These are phyloP conservation scores for Colletotrichum musae DNA, from an alignment of 2,329 filamentous ascomycete genomes.

Conservation along the genomic window DNA sequence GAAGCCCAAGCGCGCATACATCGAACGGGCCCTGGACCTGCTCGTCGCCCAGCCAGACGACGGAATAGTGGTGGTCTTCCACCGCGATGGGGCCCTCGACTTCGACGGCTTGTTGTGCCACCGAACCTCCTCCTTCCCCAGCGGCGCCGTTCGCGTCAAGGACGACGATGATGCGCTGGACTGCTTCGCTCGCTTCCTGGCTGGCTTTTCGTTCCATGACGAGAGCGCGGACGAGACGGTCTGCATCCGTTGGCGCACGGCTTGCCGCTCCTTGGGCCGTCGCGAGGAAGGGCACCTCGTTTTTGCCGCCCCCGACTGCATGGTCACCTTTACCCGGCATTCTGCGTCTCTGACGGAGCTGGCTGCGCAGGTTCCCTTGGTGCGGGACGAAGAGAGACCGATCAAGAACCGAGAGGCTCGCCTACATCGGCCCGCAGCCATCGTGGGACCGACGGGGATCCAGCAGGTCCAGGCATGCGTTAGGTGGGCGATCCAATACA, in stretches of 20 bases:
- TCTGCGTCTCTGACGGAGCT: conserved; percentile 61
- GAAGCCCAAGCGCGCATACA: conserved; percentile 60
- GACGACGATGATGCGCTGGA: conserved; percentile 63
- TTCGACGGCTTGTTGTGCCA: conserved; percentile 65
- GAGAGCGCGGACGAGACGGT: conserved; percentile 48
- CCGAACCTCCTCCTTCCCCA: conserved; percentile 61
- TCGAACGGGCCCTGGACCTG: conserved; percentile 63
- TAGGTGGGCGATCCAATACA: conserved; percentile 66
- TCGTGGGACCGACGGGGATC: conserved; percentile 62
- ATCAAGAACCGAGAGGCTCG: conserved; percentile 69
- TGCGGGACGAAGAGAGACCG: conserved; percentile 41
- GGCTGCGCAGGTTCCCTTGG: conserved; percentile 55
- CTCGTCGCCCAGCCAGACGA: conserved; percentile 56
- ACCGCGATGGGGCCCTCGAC: conserved; percentile 61
- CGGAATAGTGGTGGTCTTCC: conserved; percentile 68
- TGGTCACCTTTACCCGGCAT: conserved; percentile 65
- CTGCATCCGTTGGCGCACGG: conserved; percentile 60
- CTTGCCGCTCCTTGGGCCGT: conserved; percentile 65
- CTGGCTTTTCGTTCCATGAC: conserved; percentile 57
- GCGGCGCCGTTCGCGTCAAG: conserved; percentile 57
- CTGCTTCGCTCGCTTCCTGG: conserved; percentile 66
- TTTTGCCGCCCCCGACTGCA: conserved; percentile 65
- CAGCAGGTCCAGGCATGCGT: conserved; percentile 69
- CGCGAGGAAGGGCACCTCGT: conserved; percentile 57
- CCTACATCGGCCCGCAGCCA: conserved; percentile 57